phyloP scores from a whole-genome alignment of 1,139 yeast species.

The Yamadazyma triangularis region DNA sequence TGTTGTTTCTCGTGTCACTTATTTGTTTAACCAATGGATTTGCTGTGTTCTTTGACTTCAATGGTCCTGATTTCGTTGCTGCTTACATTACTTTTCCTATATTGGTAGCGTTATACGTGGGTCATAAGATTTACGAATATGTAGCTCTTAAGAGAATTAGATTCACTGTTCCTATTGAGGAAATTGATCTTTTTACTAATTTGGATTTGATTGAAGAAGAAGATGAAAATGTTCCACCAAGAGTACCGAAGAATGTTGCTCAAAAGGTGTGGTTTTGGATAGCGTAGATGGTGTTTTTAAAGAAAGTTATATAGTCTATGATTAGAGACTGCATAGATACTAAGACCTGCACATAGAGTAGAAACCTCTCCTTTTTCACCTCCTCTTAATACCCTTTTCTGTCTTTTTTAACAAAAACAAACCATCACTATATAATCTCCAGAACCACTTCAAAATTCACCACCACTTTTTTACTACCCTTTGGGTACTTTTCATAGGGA shows the following conservation, averaged over 20 bases:
- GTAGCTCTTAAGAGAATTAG: constrained; percentile 16
- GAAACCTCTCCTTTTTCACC: too few relatives aligned
- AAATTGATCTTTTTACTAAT: constrained; percentile 43
- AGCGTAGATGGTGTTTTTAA: too few relatives aligned
- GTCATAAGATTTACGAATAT: constrained; percentile 31
- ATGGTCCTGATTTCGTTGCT: constrained; percentile 52
- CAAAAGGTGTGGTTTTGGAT: constrained; percentile 39
- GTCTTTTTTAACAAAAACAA: too few relatives aligned
- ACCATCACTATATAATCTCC: too few relatives aligned
- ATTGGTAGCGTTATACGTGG: constrained; percentile 42
- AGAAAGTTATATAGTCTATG: too few relatives aligned
- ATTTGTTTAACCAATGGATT: constrained; percentile 57
- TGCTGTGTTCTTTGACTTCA: constrained; percentile 51
- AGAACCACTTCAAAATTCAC: too few relatives aligned
- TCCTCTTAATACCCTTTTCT: too few relatives aligned
- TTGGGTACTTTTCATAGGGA: too few relatives aligned
- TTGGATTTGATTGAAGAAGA: constrained; percentile 41
- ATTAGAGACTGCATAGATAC: too few relatives aligned
- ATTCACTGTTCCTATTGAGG: constrained; percentile 26
- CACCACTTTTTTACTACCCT: too few relatives aligned
- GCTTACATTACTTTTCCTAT: constrained; percentile 61
- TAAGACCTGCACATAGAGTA: too few relatives aligned
- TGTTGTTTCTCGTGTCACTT: constrained; percentile 40
- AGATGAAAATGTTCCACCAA: constrained; percentile 24
- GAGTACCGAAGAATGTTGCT: constrained; percentile 28